These are phyloP conservation scores for Microsporum audouinii DNA, from an alignment of 2,329 filamentous ascomycete genomes.

Conservation along the genomic window DNA sequence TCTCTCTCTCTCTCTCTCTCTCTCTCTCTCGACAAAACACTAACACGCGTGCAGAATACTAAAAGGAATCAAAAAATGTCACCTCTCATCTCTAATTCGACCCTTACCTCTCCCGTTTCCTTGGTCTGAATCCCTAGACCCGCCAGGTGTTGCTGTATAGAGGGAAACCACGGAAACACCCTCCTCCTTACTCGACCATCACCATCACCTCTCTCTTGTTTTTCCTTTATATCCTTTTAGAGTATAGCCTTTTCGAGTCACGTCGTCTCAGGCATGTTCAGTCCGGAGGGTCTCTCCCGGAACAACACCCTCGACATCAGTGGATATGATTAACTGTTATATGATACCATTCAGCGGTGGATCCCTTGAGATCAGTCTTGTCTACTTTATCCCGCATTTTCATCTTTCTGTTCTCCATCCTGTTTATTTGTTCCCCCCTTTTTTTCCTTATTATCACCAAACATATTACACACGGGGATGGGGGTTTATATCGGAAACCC, in stretches of 20 bases:
- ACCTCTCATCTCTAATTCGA: background rate
- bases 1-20: too few relatives aligned
- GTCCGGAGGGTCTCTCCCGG: background rate
- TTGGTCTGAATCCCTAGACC: background rate
- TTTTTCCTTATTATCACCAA: background rate
- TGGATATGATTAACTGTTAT: background rate
- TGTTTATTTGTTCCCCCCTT: background rate
- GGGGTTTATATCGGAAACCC: constrained; percentile 5
- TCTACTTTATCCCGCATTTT: background rate
- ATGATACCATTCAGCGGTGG: constrained; percentile 1
- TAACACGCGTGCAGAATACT: background rate
- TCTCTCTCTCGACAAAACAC: background rate
- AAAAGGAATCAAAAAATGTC: background rate
- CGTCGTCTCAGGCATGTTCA: background rate
- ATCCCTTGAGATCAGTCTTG: background rate
- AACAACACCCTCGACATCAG: background rate
- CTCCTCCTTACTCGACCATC: background rate
- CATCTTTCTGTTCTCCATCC: background rate
- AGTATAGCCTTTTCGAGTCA: background rate
- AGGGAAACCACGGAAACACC: background rate
- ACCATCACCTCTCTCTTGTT: background rate
- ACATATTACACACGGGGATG: constrained; percentile 1
- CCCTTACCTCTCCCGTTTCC: background rate
- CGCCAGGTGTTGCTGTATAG: background rate
- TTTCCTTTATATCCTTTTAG: background rate